Percentiles rank a stretch among this genome's conserved stretches.
phyloP scores from a whole-genome alignment of 345 rosid species.

The Heritiera fomes region DNA sequence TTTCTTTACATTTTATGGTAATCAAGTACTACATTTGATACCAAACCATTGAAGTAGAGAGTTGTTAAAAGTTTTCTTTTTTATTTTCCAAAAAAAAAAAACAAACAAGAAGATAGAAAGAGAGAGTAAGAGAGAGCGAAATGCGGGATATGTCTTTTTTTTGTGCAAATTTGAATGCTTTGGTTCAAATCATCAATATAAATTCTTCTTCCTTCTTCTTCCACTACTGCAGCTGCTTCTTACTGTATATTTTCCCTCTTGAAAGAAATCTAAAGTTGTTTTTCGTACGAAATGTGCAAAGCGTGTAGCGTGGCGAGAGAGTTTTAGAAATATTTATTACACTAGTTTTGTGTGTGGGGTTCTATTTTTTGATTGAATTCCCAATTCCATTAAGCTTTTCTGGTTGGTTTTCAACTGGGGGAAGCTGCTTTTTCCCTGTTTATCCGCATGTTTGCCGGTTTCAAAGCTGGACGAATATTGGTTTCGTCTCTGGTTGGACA shows the following conservation, averaged over 20 bases:
- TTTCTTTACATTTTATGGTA: constrained; percentile 21
- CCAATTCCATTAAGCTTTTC: constrained; percentile 20
- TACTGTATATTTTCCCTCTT: not conserved
- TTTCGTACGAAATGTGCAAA: constrained; percentile 19
- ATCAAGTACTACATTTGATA: constrained; percentile 26
- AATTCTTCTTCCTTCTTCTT: not conserved
- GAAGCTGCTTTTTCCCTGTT: constrained; percentile 23
- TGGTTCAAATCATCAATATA: constrained; percentile 10
- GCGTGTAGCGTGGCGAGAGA: constrained; percentile 9
- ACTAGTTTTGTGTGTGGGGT: not conserved
- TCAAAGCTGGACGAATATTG: constrained; percentile 22
- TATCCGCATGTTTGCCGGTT: constrained; percentile 39
- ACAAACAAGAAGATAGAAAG: not conserved
- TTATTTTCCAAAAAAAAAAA: too few species aligned
- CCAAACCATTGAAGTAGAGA: constrained; percentile 33
- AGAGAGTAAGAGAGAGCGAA: not conserved
- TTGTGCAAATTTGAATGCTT: constrained; percentile 15
- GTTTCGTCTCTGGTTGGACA: constrained; percentile 31
- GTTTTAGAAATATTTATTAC: not conserved
- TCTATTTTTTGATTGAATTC: constrained; percentile 21
- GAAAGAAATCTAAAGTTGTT: constrained; percentile 22
- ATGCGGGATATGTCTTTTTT: too few species aligned
- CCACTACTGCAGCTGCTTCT: not conserved
- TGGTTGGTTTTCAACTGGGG: constrained; percentile 27
- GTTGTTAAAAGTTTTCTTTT: not conserved